These are phyloP conservation scores for Bothia castanella DNA, from an alignment of 1,284 basidiomycete species.

Conservation along the genomic window DNA sequence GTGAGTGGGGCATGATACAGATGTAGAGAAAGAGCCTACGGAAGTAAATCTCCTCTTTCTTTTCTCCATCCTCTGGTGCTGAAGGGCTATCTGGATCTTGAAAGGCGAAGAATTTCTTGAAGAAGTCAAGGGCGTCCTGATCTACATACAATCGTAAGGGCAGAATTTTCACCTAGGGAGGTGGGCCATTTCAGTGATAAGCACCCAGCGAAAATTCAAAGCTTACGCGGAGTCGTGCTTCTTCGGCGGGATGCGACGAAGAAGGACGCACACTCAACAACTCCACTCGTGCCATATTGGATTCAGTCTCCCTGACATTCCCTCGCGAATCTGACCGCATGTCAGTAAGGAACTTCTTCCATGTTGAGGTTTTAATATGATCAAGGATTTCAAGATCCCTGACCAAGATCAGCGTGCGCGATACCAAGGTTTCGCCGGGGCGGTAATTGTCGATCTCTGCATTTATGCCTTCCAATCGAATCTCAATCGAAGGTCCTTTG, in stretches of 20 bases:
- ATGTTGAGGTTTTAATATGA: conserved; percentile 97
- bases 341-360: conserved; percentile 93
- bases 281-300: conserved; percentile 91
- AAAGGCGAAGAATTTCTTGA: conserved; percentile 96
- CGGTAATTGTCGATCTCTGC: conserved; percentile 67
- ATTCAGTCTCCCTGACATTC: conserved; percentile 83
- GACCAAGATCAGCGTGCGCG: conserved; percentile 63
- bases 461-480: conserved; percentile 64
- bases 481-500: conserved; percentile 79
- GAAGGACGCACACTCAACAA: conserved; percentile 71
- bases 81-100: conserved; percentile 54
- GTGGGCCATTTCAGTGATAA: not conserved
- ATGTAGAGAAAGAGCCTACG: conserved; percentile 46
- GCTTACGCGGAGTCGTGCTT: conserved; percentile 77
- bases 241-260: conserved; percentile 63
- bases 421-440: conserved; percentile 55
- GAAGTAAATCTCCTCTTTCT: conserved; percentile 63
- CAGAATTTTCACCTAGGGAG: conserved; percentile 72
- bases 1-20: conserved; percentile 1
- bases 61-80: conserved; percentile 34
- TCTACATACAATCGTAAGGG: conserved; percentile 93
- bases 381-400: conserved; percentile 87
- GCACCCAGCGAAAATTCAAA: not conserved
- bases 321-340: conserved; percentile 79
- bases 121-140: conserved; percentile 96